A percentile compares a stretch with the other conserved stretches of the same genome.
Evolutionary conservation across 148 eudicot genomes (phyloP).

Genomic region (Simmondsia chinensis): DNA sequence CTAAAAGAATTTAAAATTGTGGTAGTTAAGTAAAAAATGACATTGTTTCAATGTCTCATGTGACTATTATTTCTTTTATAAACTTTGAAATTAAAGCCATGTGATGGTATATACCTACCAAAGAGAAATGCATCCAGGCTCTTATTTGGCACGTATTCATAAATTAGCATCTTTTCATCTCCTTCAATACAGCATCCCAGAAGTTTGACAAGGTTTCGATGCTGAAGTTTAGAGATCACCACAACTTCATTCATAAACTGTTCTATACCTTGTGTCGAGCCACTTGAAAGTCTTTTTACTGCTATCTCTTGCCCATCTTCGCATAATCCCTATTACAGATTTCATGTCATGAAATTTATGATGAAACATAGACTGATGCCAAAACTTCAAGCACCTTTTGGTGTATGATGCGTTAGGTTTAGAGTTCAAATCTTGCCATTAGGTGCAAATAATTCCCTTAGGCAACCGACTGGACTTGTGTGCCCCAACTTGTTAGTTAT

Average conservation of each 20-base stretch:
- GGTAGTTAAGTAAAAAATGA: too few species aligned
- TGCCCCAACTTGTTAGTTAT: too few species aligned
- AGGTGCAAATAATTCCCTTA: too few species aligned
- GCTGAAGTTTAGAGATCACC: slow-evolving; percentile 42
- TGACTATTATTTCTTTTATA: too few species aligned
- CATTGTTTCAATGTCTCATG: too few species aligned
- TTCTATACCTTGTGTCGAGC: slow-evolving; percentile 38
- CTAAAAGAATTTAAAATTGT: too few species aligned
- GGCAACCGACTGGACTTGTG: too few species aligned
- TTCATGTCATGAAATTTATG: not conserved
- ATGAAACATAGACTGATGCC: not conserved
- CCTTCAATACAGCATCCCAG: slow-evolving; percentile 41
- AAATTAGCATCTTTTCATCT: slow-evolving; percentile 34
- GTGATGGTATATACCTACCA: slow-evolving; percentile 23
- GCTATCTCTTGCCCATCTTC: slow-evolving; percentile 27
- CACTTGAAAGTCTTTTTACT: slow-evolving; percentile 40
- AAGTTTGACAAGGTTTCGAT: slow-evolving; percentile 44
- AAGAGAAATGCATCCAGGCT: slow-evolving; percentile 38
- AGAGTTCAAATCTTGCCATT: too few species aligned
- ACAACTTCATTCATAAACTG: slow-evolving; percentile 47
- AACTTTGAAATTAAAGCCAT: too few species aligned
- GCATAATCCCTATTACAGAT: slow-evolving; percentile 16
- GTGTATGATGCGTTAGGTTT: too few species aligned
- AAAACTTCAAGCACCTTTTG: too few species aligned
- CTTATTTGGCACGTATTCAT: slow-evolving; percentile 41